phyloP scores from a whole-genome alignment of 73 alveolate genomes.

The Symbiodinium pilosum region DNA sequence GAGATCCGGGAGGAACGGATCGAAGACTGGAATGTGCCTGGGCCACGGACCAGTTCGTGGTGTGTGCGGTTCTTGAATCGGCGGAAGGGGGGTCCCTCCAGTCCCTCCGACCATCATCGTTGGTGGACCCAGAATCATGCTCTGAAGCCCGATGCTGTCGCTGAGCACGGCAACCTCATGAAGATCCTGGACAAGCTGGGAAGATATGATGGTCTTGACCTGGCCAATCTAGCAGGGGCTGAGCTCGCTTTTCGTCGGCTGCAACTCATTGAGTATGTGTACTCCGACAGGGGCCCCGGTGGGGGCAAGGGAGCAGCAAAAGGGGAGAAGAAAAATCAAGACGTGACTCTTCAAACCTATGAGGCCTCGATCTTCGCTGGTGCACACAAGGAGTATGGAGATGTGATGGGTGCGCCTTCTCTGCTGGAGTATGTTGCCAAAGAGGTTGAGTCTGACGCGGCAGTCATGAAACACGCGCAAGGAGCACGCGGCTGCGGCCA shows the following conservation, averaged over 20 bases:
- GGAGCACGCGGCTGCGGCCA: conserved; percentile 38
- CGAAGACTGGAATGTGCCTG: conserved; percentile 61
- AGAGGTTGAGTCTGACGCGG: conserved; percentile 33
- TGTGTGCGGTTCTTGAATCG: conserved; percentile 42
- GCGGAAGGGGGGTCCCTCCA: conserved; percentile 33
- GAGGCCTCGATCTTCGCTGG: conserved; percentile 77
- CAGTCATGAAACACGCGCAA: conserved; percentile 59
- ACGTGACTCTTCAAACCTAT: not conserved
- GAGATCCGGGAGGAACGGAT: conserved; percentile 8
- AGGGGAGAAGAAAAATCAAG: conserved; percentile 17
- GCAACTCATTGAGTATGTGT: conserved; percentile 42
- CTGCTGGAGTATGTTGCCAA: conserved; percentile 44
- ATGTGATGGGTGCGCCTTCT: conserved; percentile 37
- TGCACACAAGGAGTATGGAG: conserved; percentile 58
- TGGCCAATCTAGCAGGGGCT: conserved; percentile 19
- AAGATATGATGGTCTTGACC: conserved; percentile 41
- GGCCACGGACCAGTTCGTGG: conserved; percentile 62
- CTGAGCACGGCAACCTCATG: conserved; percentile 51
- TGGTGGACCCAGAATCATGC: conserved; percentile 26
- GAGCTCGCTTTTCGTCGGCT: conserved; percentile 13
- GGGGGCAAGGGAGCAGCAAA: conserved; percentile 53
- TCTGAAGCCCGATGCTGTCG: not conserved
- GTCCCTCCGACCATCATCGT: conserved; percentile 66
- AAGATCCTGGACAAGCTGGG: conserved; percentile 17
- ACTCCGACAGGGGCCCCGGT: conserved; percentile 48